Evolutionary conservation across 768 basidiomycete genomes (phyloP), one percentile per base, ranked within the genome.

Genomic region (Pleurotus citrinopileatus): DNA sequence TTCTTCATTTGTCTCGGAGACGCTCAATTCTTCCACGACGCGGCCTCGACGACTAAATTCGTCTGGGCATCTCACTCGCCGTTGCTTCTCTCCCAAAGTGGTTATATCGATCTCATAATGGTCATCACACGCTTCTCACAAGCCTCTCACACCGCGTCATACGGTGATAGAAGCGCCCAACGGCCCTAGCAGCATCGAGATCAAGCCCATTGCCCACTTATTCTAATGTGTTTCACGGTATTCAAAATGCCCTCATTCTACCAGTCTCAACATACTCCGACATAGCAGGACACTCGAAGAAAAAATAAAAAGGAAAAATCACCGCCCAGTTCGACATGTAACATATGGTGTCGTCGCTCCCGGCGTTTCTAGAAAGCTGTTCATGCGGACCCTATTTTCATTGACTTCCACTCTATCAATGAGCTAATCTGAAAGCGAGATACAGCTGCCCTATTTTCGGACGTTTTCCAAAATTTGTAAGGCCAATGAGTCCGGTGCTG

Each of bases 11-110:
- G 38, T 40, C n/a, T 40, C 42, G 20, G 42, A 20, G 20, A 44
- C 25, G 25, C 25, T 44, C 25, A 20, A 13, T 13, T 20, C 15
- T 13, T 44, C 23, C 17, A 22, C 42, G 22, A 20, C 13, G 17
- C 15, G 20, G 22, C 25, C 17, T 28, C 22, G 27, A 47, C 28
- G 27, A 15, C 29, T 23, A 47, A 27, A 28, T 28, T n/a, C 28
- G 45, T 27, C 12, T n/a, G 17, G 17, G 17, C 10, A 3, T 13
- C 38, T 40, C 38, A 23, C 29, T 47, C 29, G 45, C 17, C 29
- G n/a, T 22, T 28, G 45, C 45, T 28, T 47, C 45, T n/a, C n/a
- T 28, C 28, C 29, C 28, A 47, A 47, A 7, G 45, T 47, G 45
- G 45, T 47, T 47, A 28, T 27, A 47, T 40, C 38, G 19, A 40